Conservation (phyloP, 1,284 basidiomycete genomes). For the Pholiota adiposa region DNA sequence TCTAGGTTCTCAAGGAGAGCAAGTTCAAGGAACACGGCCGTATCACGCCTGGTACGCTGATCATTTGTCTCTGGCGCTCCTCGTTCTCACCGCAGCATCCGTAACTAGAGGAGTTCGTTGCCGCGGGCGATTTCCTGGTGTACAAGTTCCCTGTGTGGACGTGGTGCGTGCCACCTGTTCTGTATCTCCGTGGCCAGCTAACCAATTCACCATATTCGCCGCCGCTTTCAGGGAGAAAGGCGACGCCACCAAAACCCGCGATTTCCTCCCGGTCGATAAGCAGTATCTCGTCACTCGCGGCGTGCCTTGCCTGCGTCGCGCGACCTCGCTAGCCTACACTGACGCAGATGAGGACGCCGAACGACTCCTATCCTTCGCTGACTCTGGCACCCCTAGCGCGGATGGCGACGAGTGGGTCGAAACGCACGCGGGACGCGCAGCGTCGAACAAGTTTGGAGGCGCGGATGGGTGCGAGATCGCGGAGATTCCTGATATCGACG, state of each 20-base stretch:
- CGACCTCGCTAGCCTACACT: constrained; percentile 90
- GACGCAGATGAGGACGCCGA: constrained; percentile 95
- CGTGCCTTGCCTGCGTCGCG: constrained; percentile 91
- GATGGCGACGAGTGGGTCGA: constrained; percentile 87
- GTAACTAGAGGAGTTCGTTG: constrained; percentile 88
- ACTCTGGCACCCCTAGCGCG: constrained; percentile 52
- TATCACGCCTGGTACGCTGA: constrained; percentile 87
- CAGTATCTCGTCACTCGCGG: constrained; percentile 95
- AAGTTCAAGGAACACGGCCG: constrained; percentile 99
- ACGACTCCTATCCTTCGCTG: constrained; percentile 79
- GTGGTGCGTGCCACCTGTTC: constrained; percentile 64
- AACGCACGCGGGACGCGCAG: constrained; percentile 77
- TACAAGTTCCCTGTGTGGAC: constrained; percentile 98
- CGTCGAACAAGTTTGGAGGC: constrained; percentile 48
- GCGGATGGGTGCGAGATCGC: constrained; percentile 67
- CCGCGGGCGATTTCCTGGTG: constrained; percentile 90
- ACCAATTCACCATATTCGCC: too few relatives aligned
- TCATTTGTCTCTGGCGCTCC: not conserved
- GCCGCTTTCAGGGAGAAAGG: constrained; percentile 77
- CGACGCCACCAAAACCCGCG: constrained; percentile 81
- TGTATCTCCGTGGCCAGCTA: too few relatives aligned
- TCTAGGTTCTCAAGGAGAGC: constrained; percentile 92
- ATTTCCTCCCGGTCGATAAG: constrained; percentile 93
- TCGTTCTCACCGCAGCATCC: too few relatives aligned
- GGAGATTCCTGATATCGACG: constrained; percentile 83